Evolutionary conservation across 2,329 filamentous ascomycete genomes (phyloP).

Genomic region (Cladobotryum mycophilum): DNA sequence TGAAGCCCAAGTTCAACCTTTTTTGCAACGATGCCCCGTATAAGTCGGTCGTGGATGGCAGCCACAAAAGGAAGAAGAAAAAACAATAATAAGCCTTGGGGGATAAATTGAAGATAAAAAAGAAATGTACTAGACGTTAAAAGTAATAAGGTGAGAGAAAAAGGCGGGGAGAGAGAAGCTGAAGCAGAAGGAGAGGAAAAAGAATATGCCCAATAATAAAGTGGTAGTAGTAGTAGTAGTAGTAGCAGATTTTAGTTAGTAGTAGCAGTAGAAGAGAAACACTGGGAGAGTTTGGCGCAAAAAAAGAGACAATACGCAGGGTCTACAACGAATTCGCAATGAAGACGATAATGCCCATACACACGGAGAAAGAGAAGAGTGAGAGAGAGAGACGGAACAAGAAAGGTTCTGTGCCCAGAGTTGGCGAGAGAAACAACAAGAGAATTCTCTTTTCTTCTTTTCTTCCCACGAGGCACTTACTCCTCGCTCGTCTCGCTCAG

Average conservation of each 20-base stretch:
- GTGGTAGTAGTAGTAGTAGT: neutral
- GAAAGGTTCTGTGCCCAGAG: too few species aligned
- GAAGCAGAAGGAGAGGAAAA: conserved; percentile 6
- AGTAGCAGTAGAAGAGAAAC: neutral
- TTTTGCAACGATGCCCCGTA: conserved; percentile 6
- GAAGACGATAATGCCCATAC: too few species aligned
- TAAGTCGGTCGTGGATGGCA: conserved; percentile 1
- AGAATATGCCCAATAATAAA: neutral
- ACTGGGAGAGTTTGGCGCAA: neutral
- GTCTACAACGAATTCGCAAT: too few species aligned
- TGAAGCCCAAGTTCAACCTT: conserved; percentile 3
- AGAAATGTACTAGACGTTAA: too few species aligned
- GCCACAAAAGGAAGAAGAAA: neutral
- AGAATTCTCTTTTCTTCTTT: too few species aligned
- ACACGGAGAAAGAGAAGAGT: too few species aligned
- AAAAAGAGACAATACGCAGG: too few species aligned
- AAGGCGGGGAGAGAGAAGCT: neutral
- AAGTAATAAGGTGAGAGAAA: neutral
- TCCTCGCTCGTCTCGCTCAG: too few species aligned
- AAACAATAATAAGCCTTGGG: neutral
- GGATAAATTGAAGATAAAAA: too few species aligned
- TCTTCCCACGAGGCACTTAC: too few species aligned
- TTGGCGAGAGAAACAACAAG: too few species aligned
- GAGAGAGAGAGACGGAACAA: too few species aligned
- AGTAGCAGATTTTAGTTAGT: neutral